A percentile compares a stretch with the other conserved stretches of the same genome.
Evolutionary conservation across 257 asterid genomes (phyloP).

Genomic region (Nyctanthes arbortristis): DNA sequence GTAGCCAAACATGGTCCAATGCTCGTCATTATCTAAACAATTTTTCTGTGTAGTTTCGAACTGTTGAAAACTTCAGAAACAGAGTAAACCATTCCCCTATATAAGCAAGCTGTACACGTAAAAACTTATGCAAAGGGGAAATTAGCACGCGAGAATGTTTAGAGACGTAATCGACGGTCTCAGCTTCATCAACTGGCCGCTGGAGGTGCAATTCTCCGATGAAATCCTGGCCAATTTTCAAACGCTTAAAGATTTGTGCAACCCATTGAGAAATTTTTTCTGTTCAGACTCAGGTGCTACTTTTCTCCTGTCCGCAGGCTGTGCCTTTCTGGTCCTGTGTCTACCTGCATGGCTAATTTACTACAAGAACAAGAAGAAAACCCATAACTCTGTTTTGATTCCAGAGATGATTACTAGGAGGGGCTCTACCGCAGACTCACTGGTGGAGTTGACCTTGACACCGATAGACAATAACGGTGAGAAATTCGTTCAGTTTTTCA

Average conservation of each 20-base stretch:
- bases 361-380: slow-evolving; percentile 20
- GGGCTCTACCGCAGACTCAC: slow-evolving; percentile 15
- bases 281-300: slow-evolving; percentile 18
- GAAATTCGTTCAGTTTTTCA: neutral
- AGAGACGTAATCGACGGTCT: neutral
- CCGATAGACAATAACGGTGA: slow-evolving; percentile 27
- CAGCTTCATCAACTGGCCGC: neutral
- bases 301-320: slow-evolving; percentile 21
- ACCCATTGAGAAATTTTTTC: slow-evolving; percentile 15
- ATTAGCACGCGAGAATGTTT: neutral
- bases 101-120: neutral
- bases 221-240: slow-evolving; percentile 20
- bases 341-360: slow-evolving; percentile 38
- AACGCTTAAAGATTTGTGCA: slow-evolving; percentile 15
- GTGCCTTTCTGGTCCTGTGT: slow-evolving; percentile 33
- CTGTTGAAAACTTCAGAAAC: too few relatives aligned
- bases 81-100: too few relatives aligned
- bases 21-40: too few relatives aligned
- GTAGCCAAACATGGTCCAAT: too few relatives aligned
- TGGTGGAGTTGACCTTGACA: slow-evolving; percentile 10
- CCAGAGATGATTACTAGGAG: slow-evolving; percentile 7
- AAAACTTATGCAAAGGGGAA: neutral
- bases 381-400: neutral
- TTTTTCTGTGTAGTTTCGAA: too few relatives aligned
- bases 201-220: slow-evolving; percentile 14